Evolutionary conservation across 2,329 filamentous ascomycete species (phyloP), one percentile per base, ranked within the genome.

Genomic region (Blastomyces gilchristii): DNA sequence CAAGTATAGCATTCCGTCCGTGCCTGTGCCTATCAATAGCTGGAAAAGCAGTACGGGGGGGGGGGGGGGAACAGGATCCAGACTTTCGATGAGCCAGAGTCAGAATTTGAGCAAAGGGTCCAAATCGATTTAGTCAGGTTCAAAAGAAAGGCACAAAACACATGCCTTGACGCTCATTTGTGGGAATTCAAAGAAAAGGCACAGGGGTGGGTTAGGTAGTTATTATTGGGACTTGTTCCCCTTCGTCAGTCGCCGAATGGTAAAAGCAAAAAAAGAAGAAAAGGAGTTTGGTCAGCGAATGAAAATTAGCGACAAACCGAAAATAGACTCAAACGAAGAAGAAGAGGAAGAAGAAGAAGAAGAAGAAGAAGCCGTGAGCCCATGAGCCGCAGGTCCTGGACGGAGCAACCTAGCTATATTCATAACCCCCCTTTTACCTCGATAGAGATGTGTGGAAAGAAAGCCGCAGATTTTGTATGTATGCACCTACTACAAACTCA

Each of bases 121-220:
- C 22, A 22, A 18, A 52, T 52, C 49, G 12, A 28, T 25, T 52
- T 52, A 52, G 49, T 12, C 49, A 52, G 41, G 41, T 43, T 18
- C 11, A 28, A 28, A 25, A 37, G 5, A 18, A 57, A 57, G 53
- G 53, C 31, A 57, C 53, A 50, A 50, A 50, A 16, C 18, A 37
- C 53, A 57, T n/a, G 6, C 43, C 37, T 57, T 22, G 22, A 56
- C 53, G 37, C 47, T 50, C 47, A 56, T 56, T 56, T 39, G 53
- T 39, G 37, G 50, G 14, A 31, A 34, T 31, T 9, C 11, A 7
- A 22, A 53, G 16, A 25, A 12, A 43, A 58, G 54, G n/a, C n/a
- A 28, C 37, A 43, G 54, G 54, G 54, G 37, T 22, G n/a, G n/a
- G n/a, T 22, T 22, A 22, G n/a, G n/a, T 22, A 22, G n/a, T 22